Base-by-base conservation (phyloP, 1,139 yeast species). In the Debaryomycetaceae sp. region DNA sequence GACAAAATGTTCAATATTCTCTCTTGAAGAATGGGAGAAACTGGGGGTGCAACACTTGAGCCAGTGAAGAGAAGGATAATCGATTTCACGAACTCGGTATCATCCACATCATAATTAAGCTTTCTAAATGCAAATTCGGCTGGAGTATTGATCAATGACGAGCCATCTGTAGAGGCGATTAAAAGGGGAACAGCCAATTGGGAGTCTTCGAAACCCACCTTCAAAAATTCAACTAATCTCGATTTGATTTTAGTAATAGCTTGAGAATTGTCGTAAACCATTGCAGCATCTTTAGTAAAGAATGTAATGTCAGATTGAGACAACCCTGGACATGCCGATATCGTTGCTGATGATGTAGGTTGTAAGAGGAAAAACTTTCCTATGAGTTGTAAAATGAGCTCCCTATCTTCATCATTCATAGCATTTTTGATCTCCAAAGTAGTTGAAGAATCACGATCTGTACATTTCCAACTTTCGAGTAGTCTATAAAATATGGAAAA, bases 241-340 rank as follows among this genome's bases (percentile, higher is more conserved):
- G 48, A 47, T 55, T 85, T 87, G 36, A 76, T 76, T 0, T 54
- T 58, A 1, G 68, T 52, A 36, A 87, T 62, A 23, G 77, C 81
- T 0, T 72, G 71, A n/a, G 49, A 50, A 1, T 78, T 67, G 38
- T 76, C 76, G 55, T 77, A 81, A 0, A 76, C 59, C 0, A 82
- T 78, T 11, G 91, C 89, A 5, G 95, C 88, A 49, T 80, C 80
- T 43, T 74, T 74, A 0, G 88, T 83, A 55, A 88, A 78, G 55
- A 81, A 87, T 0, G 77, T 60, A 31, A 76, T 73, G 45, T 85
- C 88, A 0, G 62, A 60, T 0, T 72, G 59, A 23, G 82, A 71
- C 46, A 89, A 65, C 0, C 96, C 96, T 0, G 93, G 87, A 42
- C 80, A 71, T 23, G 43, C 76, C 50, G 52, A 65, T 1, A 63